These are phyloP conservation scores for Penicillium sumatraense DNA, from an alignment of 2,329 filamentous ascomycete species.

Conservation along the genomic window DNA sequence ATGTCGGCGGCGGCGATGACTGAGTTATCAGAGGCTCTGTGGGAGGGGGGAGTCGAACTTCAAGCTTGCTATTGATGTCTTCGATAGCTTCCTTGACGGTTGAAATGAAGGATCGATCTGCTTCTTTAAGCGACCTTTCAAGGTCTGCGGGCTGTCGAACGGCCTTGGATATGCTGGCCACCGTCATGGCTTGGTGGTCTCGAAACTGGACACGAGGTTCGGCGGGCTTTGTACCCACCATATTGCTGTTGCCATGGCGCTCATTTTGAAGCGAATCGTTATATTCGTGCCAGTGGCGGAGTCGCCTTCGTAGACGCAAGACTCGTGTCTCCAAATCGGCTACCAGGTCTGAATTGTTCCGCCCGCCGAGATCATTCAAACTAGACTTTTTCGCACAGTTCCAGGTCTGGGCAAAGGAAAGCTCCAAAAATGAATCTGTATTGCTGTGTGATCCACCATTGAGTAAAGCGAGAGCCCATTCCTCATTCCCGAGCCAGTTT, in stretches of 20 bases:
- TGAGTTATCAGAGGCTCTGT: background rate
- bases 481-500: constrained; percentile 78
- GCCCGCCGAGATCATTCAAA: constrained; percentile 47
- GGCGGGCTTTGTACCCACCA: constrained; percentile 9
- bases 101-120: constrained; percentile 38
- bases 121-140: constrained; percentile 22
- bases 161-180: constrained; percentile 43
- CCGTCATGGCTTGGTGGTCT: constrained; percentile 43
- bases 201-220: constrained; percentile 35
- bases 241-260: constrained; percentile 7
- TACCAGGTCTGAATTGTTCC: constrained; percentile 49
- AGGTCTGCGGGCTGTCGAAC: constrained; percentile 35
- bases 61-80: constrained; percentile 32
- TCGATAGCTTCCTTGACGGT: constrained; percentile 39
- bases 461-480: constrained; percentile 73
- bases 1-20: background rate
- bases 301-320: constrained; percentile 66
- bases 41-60: background rate
- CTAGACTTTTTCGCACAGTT: constrained; percentile 63
- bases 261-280: constrained; percentile 43
- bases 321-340: constrained; percentile 74
- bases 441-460: constrained; percentile 64
- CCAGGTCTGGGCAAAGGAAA: constrained; percentile 74
- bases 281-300: constrained; percentile 77
- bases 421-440: constrained; percentile 67